Base-by-base conservation (phyloP, 2,329 filamentous ascomycete genomes). In the Penicillium olsonii region DNA sequence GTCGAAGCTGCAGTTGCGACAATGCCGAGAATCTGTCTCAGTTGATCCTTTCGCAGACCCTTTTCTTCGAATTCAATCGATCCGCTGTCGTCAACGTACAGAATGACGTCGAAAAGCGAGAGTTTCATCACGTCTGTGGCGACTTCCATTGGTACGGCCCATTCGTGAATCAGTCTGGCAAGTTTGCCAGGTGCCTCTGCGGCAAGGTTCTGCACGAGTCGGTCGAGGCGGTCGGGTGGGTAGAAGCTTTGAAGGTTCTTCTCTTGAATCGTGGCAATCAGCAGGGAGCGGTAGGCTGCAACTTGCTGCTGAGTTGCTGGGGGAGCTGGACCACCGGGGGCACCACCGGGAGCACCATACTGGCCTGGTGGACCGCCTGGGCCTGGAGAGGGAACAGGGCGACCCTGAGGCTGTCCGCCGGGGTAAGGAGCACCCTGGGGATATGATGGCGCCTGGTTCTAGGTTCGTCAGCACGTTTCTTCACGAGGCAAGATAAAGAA, bases 61-160 rank as follows among this genome's bases (percentile, higher is more conserved):
- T 81, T 78, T 64, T 87, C 84, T 61, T 87, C 84, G 56, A 87
- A 87, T 48, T 81, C 76, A 77, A 88, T 87, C 17, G 84, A 87
- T 37, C 85, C 84, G 63, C 82, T 85, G 72, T 88, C 84, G 57
- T 87, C 84, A 47, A 86, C 81, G 64, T 84, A 86, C 41, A 86
- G 70, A 37, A 84, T 72, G 31, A 85, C 77, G 59, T 86, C 83
- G 65, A 82, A 86, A 20, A 86, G 69, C 4, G 80, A 76, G 20
- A 86, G 73, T 64, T 84, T 83, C 62, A 84, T 80, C 50, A 85
- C 78, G 64, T 85, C 83, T 47, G 79, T 82, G 38, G 80, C 83
- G 50, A 85, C 78, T 67, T 85, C 83, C 54, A 75, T 75, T 7
- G 77, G 77, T 41, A 85, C 75, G 48, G 74, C 72, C 79, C 82